A percentile compares a stretch with the other conserved stretches of the same genome.
These are phyloP conservation scores for Exophiala alcalophila DNA, from an alignment of 2,329 filamentous ascomycete genomes.

Conservation along the genomic window DNA sequence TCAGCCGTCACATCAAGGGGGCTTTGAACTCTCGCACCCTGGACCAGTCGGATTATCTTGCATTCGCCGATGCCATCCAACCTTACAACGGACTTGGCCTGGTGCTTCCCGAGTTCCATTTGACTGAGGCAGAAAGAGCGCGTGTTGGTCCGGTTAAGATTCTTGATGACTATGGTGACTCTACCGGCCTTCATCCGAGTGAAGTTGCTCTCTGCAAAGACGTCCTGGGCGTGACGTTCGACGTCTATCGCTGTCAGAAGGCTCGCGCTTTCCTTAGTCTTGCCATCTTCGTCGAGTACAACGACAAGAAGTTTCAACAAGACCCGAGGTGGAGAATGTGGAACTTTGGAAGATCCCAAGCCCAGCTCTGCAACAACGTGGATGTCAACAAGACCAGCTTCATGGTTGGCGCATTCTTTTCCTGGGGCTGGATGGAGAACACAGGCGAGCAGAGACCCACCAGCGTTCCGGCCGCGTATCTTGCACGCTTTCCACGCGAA, in stretches of 20 bases:
- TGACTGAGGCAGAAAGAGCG: neutral
- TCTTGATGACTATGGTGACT: constrained; percentile 10
- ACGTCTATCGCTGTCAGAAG: constrained; percentile 22
- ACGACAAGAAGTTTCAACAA: constrained; percentile 1
- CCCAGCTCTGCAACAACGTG: constrained; percentile 15
- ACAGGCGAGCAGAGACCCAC: too few species aligned
- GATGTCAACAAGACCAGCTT: constrained; percentile 18
- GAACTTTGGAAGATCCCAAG: constrained; percentile 11
- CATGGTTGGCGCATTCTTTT: constrained; percentile 9
- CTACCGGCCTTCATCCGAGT: constrained; percentile 6
- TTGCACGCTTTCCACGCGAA: too few species aligned
- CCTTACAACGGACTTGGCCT: constrained; percentile 2
- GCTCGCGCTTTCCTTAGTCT: constrained; percentile 19
- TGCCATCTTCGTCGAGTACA: constrained; percentile 13
- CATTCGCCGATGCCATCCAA: constrained; percentile 13
- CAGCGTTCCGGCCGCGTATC: too few species aligned
- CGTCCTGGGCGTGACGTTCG: constrained; percentile 5
- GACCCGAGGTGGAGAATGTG: constrained; percentile 6
- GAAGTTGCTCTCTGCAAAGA: constrained; percentile 16
- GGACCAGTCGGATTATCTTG: constrained; percentile 2
- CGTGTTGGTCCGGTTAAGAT: too few species aligned
- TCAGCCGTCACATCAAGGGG: constrained; percentile 6
- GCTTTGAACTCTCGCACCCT: constrained; percentile 9
- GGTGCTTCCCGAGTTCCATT: neutral
- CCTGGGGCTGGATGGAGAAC: constrained; percentile 15